Conservation (phyloP, 805 yeast species). For the Wilhelminamyces savonicus region DNA sequence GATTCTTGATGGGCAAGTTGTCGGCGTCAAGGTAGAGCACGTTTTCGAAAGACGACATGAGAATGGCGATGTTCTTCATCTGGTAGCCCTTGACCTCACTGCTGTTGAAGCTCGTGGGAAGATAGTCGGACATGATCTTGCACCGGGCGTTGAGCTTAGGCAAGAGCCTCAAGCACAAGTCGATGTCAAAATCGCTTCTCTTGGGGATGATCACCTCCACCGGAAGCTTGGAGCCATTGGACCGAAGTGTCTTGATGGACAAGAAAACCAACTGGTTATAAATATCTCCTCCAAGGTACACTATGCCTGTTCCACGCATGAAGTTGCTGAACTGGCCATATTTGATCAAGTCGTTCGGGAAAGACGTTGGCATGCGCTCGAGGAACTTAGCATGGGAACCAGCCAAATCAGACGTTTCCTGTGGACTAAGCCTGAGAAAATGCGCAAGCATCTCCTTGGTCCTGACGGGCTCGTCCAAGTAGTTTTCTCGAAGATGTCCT, state of each 20-base stretch:
- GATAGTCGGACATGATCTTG: constrained; percentile 43
- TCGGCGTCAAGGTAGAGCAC: constrained; percentile 35
- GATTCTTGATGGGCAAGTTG: constrained; percentile 30
- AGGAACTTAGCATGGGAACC: constrained; percentile 17
- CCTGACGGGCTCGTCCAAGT: constrained; percentile 21
- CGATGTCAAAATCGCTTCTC: constrained; percentile 24
- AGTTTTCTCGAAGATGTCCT: constrained; percentile 28
- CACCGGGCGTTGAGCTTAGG: constrained; percentile 29
- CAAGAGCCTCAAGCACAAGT: constrained; percentile 25
- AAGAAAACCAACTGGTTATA: constrained; percentile 30
- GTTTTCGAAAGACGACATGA: constrained; percentile 30
- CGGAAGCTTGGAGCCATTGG: constrained; percentile 27
- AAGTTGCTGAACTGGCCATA: constrained; percentile 15
- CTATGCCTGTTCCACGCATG: constrained; percentile 35
- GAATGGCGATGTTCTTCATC: constrained; percentile 29
- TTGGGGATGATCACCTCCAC: constrained; percentile 32
- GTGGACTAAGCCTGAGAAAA: constrained; percentile 13
- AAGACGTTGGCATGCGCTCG: constrained; percentile 13
- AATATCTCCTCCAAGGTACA: constrained; percentile 32
- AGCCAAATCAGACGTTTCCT: constrained; percentile 13
- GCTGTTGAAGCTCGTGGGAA: constrained; percentile 16
- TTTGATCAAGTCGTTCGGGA: constrained; percentile 16
- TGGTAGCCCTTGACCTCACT: constrained; percentile 23
- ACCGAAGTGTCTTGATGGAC: constrained; percentile 26
- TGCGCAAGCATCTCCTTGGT: constrained; percentile 16